Base-by-base conservation (phyloP, 208 protist species). In the Acanthamoeba castellanii region DNA sequence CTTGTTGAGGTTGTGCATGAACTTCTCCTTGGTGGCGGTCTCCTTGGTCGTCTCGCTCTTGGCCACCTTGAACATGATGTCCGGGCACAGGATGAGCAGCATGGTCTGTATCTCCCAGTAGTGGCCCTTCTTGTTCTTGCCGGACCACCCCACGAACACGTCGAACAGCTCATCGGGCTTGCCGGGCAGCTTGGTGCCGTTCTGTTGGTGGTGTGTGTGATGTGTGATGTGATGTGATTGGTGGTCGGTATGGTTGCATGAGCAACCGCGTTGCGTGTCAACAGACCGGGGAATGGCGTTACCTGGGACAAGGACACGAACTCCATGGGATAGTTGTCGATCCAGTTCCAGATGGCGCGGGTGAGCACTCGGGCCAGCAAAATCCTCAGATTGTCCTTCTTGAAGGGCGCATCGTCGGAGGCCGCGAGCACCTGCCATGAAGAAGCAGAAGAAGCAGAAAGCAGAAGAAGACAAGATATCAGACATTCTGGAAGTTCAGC, bases 31-130 rank as follows among this genome's bases (percentile, higher is more conserved):
- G 8, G 42, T 34, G 1, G 64, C 42, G 32, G 55, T 25, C 18
- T 66, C 52, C 82, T 90, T 90, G 25, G 82, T 57, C 55, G 70
- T 90, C 45, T 92, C 42, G 25, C 96, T 95, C 22, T 93, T 87
- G 32, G 95, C 64, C 25, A 96, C 95, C 20, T 90, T 78, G 18
- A 96, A n/a, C 94, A 97, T 82, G 16, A 93, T 96, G 55, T 97
- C 95, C 0, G 96, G 96, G 66, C 95, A 97, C 14, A 97, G 64
- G 18, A 96, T 94, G 42, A 97, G 89, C 2, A 97, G 55, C 95
- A 97, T 96, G 13, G 95, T 96, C 82, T 96, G 93, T 11, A 96
- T 42, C 25, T 94, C 92, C 96, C 96, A 96, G 89, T 94, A 96
- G 42, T 42, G 37, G 50, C 94, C 93, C 57, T 96, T 96, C 27